Evolutionary conservation across 2,329 filamentous ascomycete species (phyloP).

Genomic region (Beauveria sp.): DNA sequence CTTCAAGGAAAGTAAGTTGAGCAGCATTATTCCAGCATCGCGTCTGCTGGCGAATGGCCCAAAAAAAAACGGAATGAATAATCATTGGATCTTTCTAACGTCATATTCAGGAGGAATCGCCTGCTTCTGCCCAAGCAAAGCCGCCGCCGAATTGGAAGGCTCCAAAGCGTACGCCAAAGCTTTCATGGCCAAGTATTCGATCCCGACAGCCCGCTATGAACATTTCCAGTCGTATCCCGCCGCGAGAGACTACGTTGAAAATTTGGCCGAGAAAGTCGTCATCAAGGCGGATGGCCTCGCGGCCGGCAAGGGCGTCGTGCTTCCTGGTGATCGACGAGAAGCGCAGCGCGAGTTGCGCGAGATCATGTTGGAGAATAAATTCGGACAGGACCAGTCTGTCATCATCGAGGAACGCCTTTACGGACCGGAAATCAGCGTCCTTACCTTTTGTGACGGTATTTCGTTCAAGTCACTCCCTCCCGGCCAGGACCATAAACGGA

Average conservation of each 20-base stretch:
- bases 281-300: conserved; percentile 71
- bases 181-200: conserved; percentile 66
- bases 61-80: background rate
- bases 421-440: conserved; percentile 61
- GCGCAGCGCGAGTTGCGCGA: conserved; percentile 54
- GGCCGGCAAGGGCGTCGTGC: conserved; percentile 58
- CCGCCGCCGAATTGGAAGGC: conserved; percentile 66
- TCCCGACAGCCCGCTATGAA: conserved; percentile 65
- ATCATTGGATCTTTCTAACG: background rate
- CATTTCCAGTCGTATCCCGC: conserved; percentile 52
- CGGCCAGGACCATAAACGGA: conserved; percentile 67
- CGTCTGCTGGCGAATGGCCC: background rate
- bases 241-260: conserved; percentile 55
- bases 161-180: conserved; percentile 74
- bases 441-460: conserved; percentile 61
- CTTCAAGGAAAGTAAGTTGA: conserved; percentile 44
- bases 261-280: conserved; percentile 51
- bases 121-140: conserved; percentile 61
- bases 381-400: conserved; percentile 58
- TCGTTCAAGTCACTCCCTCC: conserved; percentile 58
- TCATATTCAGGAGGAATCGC: conserved; percentile 40
- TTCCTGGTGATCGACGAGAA: conserved; percentile 42
- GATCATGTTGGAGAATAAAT: conserved; percentile 62
- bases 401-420: conserved; percentile 67
- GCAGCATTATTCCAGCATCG: background rate